Evolutionary conservation across 2,329 filamentous ascomycete genomes (phyloP).

Genomic region (Drechslera avenae): DNA sequence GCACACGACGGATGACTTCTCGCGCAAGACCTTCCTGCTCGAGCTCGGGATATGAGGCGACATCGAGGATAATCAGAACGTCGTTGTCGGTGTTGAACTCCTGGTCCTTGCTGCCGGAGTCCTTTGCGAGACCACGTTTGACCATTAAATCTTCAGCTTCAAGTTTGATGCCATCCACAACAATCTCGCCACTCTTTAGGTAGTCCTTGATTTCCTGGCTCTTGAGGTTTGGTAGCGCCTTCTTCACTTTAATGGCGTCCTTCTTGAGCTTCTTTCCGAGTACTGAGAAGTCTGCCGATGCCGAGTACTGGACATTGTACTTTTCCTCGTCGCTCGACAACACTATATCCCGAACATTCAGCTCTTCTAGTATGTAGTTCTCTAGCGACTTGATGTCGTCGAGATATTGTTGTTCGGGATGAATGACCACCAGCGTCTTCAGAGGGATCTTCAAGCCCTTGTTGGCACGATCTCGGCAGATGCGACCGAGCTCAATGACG

Average conservation of each 20-base stretch:
- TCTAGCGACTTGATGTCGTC: constrained; percentile 85
- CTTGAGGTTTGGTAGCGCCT: constrained; percentile 78
- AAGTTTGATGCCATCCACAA: constrained; percentile 84
- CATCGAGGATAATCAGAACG: constrained; percentile 88
- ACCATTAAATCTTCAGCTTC: constrained; percentile 83
- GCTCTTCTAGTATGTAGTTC: constrained; percentile 86
- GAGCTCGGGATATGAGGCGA: constrained; percentile 79
- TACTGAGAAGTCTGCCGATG: constrained; percentile 88
- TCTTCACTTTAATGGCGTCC: constrained; percentile 88
- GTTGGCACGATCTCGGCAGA: constrained; percentile 81
- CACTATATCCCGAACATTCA: constrained; percentile 86
- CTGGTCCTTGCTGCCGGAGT: constrained; percentile 71
- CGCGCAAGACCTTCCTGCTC: constrained; percentile 86
- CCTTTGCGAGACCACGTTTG: constrained; percentile 76
- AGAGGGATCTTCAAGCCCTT: constrained; percentile 90
- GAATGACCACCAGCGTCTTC: constrained; percentile 87
- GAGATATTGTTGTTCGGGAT: constrained; percentile 80
- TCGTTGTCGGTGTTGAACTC: constrained; percentile 90
- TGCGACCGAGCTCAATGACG: constrained; percentile 87
- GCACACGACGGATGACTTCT: constrained; percentile 91
- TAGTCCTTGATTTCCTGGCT: constrained; percentile 83
- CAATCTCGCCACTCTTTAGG: constrained; percentile 72
- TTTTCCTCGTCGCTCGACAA: constrained; percentile 85
- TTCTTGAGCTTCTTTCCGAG: constrained; percentile 98
- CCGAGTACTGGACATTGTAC: constrained; percentile 91